Conservation (phyloP, 768 basidiomycete genomes). For the Hericium erinaceus region DNA sequence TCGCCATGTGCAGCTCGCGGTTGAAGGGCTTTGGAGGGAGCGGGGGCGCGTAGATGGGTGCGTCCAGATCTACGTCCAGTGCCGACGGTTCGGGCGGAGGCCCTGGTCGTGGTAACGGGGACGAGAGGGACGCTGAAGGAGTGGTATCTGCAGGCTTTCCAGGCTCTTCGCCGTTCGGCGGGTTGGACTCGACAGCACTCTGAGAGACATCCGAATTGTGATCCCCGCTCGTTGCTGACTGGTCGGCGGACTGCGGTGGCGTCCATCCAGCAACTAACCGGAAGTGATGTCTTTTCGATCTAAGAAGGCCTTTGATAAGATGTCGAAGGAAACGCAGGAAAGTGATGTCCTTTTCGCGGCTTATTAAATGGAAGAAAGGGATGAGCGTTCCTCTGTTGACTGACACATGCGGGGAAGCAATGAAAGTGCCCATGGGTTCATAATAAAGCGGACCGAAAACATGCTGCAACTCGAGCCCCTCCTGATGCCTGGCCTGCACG, state of each 20-base stretch:
- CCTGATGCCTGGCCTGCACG: slow-evolving; percentile 36
- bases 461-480: slow-evolving; percentile 27
- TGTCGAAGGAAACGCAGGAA: slow-evolving; percentile 48
- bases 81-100: slow-evolving; percentile 3
- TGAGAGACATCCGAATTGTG: not conserved
- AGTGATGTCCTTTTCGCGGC: slow-evolving; percentile 46
- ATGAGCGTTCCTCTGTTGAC: slow-evolving; percentile 49
- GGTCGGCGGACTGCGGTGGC: not conserved
- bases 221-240: no score
- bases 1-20: slow-evolving; percentile 42
- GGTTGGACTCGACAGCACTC: not conserved
- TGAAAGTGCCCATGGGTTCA: slow-evolving; percentile 18
- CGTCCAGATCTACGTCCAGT: slow-evolving; percentile 27
- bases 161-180: not conserved
- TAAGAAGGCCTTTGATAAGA: slow-evolving; percentile 23
- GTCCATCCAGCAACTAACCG: not conserved
- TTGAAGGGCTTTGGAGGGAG: slow-evolving; percentile 34
- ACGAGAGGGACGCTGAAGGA: not conserved
- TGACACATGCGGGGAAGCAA: slow-evolving; percentile 42
- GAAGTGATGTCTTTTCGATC: not conserved
- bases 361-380: slow-evolving; percentile 48
- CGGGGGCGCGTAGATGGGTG: slow-evolving; percentile 15
- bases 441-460: slow-evolving; percentile 7
- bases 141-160: not conserved
- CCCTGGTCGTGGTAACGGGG: no score